phyloP scores from a whole-genome alignment of 2,329 filamentous ascomycete species.

The Epichloe gansuensis region DNA sequence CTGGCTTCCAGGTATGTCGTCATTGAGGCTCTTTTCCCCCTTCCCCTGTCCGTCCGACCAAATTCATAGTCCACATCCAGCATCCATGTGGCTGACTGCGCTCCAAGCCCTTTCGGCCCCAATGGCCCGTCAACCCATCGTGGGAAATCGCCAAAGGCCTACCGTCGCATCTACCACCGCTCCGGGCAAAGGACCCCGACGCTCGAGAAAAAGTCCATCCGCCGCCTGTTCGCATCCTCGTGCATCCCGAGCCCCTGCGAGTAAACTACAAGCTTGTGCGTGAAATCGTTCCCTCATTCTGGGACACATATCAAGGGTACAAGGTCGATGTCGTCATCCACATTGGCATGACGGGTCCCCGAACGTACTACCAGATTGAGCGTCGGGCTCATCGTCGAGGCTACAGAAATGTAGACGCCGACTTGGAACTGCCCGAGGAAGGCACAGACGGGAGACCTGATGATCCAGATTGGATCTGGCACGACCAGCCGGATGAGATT shows the following conservation, averaged over 20 bases:
- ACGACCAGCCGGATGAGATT: conserved; percentile 42
- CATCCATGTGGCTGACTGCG: conserved; percentile 8
- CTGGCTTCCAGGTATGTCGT: conserved; percentile 45
- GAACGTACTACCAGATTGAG: conserved; percentile 58
- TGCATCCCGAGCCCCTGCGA: conserved; percentile 54
- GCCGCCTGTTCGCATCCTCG: conserved; percentile 46
- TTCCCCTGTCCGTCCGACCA: neutral
- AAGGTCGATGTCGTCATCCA: conserved; percentile 58
- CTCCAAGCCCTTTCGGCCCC: conserved; percentile 54
- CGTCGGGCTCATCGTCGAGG: conserved; percentile 57
- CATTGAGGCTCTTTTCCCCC: conserved; percentile 1
- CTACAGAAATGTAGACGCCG: conserved; percentile 60
- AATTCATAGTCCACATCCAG: neutral
- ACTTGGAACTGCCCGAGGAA: conserved; percentile 45
- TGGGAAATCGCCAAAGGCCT: conserved; percentile 64
- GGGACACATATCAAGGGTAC: conserved; percentile 29
- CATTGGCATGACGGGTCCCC: conserved; percentile 64
- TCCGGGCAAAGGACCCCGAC: conserved; percentile 29
- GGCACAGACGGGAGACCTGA: conserved; percentile 33
- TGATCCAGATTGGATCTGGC: conserved; percentile 40
- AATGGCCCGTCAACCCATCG: conserved; percentile 65
- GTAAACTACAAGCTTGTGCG: conserved; percentile 61
- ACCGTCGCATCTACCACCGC: conserved; percentile 48
- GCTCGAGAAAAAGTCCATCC: conserved; percentile 19
- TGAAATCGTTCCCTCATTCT: conserved; percentile 49